These are phyloP conservation scores for Globisporangium cylindrosporum DNA, from an alignment of 352 stramenopile species.

Conservation along the genomic window DNA sequence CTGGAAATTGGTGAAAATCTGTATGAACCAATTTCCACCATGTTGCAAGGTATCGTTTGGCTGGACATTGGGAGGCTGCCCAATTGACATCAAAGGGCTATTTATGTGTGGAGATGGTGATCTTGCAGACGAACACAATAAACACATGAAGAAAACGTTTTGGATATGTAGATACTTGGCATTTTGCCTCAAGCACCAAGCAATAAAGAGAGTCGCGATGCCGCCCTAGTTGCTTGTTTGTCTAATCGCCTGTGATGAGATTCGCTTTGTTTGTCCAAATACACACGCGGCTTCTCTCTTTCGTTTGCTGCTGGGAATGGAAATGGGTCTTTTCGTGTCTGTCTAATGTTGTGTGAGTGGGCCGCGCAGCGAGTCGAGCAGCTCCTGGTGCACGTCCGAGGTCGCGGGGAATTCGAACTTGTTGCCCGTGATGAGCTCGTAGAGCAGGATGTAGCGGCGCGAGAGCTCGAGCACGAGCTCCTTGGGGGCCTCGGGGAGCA, in stretches of 20 bases:
- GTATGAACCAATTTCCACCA: background rate
- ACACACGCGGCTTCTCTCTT: background rate
- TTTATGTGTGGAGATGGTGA: background rate
- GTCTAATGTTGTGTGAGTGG: slow-evolving; percentile 22
- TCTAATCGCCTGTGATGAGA: background rate
- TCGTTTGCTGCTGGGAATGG: background rate
- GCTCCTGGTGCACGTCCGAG: slow-evolving; percentile 32
- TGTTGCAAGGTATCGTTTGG: background rate
- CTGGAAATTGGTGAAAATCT: background rate
- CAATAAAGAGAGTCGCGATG: background rate
- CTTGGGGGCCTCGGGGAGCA: slow-evolving; percentile 93
- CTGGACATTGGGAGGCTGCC: background rate
- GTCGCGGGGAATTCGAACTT: slow-evolving; percentile 86
- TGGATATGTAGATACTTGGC: background rate
- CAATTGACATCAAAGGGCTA: background rate
- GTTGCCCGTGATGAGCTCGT: slow-evolving; percentile 98
- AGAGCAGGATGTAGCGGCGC: slow-evolving; percentile 97
- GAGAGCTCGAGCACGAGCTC: slow-evolving; percentile 96
- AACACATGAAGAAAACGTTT: background rate
- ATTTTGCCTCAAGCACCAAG: background rate
- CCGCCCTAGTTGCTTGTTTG: too few species aligned
- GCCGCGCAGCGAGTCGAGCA: slow-evolving; percentile 46
- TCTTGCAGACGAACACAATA: background rate
- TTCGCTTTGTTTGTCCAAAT: background rate
- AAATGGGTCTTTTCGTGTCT: background rate